phyloP scores from a whole-genome alignment of 805 yeast species.

The Zygosaccharomyces pseudorouxii region DNA sequence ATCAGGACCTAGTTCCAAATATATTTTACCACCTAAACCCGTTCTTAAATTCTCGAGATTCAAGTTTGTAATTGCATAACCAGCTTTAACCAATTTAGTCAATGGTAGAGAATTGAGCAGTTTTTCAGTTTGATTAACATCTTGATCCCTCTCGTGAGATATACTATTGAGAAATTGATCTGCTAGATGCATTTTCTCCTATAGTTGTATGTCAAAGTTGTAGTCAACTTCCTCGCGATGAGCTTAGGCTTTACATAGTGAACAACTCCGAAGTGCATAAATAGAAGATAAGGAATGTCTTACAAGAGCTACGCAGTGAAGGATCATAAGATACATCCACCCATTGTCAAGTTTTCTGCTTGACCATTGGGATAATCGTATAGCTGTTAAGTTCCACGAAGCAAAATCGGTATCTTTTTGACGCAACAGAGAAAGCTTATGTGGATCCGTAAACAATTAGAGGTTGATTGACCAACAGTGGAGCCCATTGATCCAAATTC shows the following conservation, averaged over 20 bases:
- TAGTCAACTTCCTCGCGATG: not conserved
- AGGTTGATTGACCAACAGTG: no score
- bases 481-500: no score
- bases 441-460: no score
- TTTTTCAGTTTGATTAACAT: constrained; percentile 43
- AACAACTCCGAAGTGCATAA: not conserved
- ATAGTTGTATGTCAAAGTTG: not conserved
- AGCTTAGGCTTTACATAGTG: not conserved
- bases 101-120: constrained; percentile 50
- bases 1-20: constrained; percentile 60
- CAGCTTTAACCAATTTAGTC: constrained; percentile 61
- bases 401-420: no score
- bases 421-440: no score
- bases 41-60: constrained; percentile 57
- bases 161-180: constrained; percentile 39
- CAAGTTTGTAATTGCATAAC: constrained; percentile 72
- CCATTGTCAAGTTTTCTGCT: no score
- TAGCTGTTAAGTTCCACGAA: no score
- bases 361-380: no score
- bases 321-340: no score
- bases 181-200: constrained; percentile 35
- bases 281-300: no score
- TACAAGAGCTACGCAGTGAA: no score
- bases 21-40: constrained; percentile 64
- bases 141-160: constrained; percentile 48